Evolutionary conservation across 768 basidiomycete genomes (phyloP), one percentile per base, ranked within the genome.

Genomic region (Calocera viscosa): DNA sequence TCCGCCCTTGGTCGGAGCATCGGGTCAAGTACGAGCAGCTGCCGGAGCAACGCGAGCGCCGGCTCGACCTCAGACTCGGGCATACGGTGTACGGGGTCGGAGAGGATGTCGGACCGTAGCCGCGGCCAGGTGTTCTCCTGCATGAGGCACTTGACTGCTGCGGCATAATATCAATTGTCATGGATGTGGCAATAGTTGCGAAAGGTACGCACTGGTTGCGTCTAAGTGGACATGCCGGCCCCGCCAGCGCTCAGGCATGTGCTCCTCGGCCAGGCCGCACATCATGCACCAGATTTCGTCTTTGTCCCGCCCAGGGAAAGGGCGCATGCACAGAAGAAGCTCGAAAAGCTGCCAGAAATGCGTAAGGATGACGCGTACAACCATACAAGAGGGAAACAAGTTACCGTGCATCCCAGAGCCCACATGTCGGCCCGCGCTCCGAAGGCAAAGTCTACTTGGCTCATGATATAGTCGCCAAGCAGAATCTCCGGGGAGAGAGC

Each of bases 261-360:
- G 2, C 8, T 22, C 53, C 24, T 60, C 30, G 16, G 14, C 53
- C 30, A 60, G 19, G 30, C 53, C 53, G 30, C 53, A 60, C 53
- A 60, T 60, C 53, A 60, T 60, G 53, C 53, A 60, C 53, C 53
- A 60, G 30, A 60, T 19, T 22, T 60, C 53, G 30, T 60, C 53
- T 26, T 60, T 60, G 26, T 26, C 24, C 30, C 53, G 24, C 2
- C 53, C 53, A 12, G 53, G 53, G 30, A 60, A 60, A 7, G 53
- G 53, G 26, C 53, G 53, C 14, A 30, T 28, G 19, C 53, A 60
- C 8, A 60, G 53, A 26, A 60, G 53, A 5, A 60, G 30, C 22
- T 60, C 53, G 26, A 60, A 60, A 5, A 60, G 53, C 53, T 60
- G 30, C 19, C 16, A 47, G 5, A 17, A n/a, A n/a, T n/a, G 7